Percentiles rank a stretch among this genome's conserved stretches.
phyloP scores from a whole-genome alignment of 2,329 filamentous ascomycete species.

The Septoria petroselini region DNA sequence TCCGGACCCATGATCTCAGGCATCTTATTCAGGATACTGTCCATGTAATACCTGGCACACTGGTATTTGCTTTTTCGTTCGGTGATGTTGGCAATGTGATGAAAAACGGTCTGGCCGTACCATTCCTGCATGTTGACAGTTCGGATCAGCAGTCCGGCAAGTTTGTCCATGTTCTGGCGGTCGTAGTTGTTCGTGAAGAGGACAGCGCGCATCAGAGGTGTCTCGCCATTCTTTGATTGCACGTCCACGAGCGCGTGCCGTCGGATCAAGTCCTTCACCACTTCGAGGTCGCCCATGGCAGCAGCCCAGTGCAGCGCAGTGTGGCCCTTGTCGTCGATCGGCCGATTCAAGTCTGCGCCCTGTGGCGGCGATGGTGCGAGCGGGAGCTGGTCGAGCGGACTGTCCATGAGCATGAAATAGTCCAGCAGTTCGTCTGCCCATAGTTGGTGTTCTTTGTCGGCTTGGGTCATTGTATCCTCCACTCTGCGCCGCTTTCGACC shows the following conservation, averaged over 20 bases:
- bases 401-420: conserved; percentile 74
- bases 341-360: conserved; percentile 82
- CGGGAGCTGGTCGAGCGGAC: conserved; percentile 59
- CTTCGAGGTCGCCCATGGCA: conserved; percentile 92
- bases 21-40: conserved; percentile 83
- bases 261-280: conserved; percentile 80
- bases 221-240: conserved; percentile 65
- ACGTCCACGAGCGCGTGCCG: conserved; percentile 73
- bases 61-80: conserved; percentile 81
- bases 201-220: conserved; percentile 89
- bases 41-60: conserved; percentile 88
- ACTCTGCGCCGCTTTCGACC: conserved; percentile 76
- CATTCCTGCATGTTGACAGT: conserved; percentile 78
- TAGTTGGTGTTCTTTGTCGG: conserved; percentile 79
- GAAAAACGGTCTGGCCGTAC: conserved; percentile 82
- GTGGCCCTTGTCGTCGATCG: conserved; percentile 90
- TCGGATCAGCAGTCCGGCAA: conserved; percentile 77
- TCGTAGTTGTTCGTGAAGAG: conserved; percentile 97
- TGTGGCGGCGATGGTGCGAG: conserved; percentile 73
- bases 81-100: conserved; percentile 88
- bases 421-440: conserved; percentile 93
- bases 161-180: conserved; percentile 80
- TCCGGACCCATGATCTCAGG: conserved; percentile 72
- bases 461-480: conserved; percentile 54
- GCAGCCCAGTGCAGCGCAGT: conserved; percentile 96